Evolutionary conservation across 208 protist species (phyloP).

Genomic region (Leishmania lainsoni): DNA sequence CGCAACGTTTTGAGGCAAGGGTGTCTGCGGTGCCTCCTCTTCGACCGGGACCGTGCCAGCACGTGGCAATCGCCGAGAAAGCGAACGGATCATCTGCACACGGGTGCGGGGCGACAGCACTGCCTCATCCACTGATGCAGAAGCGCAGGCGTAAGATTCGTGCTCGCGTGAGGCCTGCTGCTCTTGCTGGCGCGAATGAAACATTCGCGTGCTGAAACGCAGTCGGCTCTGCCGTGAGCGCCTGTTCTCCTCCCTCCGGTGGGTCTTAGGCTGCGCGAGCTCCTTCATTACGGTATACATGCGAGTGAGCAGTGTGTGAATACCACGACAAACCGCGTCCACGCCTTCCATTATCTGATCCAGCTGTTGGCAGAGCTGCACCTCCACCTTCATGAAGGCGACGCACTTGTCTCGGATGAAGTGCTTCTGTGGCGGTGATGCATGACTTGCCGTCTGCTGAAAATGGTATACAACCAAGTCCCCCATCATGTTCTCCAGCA

Average conservation of each 20-base stretch:
- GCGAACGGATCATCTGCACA: not conserved
- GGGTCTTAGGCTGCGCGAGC: slow-evolving; percentile 25
- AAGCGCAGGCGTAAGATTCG: not conserved
- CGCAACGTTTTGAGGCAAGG: slow-evolving; percentile 60
- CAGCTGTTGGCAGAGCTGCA: slow-evolving; percentile 36
- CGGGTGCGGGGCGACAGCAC: not conserved
- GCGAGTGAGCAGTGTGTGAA: slow-evolving; percentile 19
- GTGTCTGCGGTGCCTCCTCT: slow-evolving; percentile 38
- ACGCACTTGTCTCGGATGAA: slow-evolving; percentile 23
- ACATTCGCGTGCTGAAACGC: slow-evolving; percentile 21
- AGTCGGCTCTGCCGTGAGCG: slow-evolving; percentile 23
- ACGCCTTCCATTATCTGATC: slow-evolving; percentile 41
- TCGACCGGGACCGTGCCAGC: not conserved
- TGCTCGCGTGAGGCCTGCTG: not conserved
- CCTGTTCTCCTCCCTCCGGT: slow-evolving; percentile 25
- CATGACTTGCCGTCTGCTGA: slow-evolving; percentile 39
- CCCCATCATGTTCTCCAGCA: slow-evolving; percentile 44
- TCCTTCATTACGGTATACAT: slow-evolving; percentile 30
- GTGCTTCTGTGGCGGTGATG: slow-evolving; percentile 34
- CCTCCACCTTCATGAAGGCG: slow-evolving; percentile 39
- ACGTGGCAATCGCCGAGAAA: not conserved
- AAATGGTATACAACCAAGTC: slow-evolving; percentile 47
- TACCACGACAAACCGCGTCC: slow-evolving; percentile 23
- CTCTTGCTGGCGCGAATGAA: slow-evolving; percentile 5
- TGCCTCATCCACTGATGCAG: not conserved